Evolutionary conservation across 73 alveolate genomes (phyloP).

Genomic region (Urostyla sp.): DNA sequence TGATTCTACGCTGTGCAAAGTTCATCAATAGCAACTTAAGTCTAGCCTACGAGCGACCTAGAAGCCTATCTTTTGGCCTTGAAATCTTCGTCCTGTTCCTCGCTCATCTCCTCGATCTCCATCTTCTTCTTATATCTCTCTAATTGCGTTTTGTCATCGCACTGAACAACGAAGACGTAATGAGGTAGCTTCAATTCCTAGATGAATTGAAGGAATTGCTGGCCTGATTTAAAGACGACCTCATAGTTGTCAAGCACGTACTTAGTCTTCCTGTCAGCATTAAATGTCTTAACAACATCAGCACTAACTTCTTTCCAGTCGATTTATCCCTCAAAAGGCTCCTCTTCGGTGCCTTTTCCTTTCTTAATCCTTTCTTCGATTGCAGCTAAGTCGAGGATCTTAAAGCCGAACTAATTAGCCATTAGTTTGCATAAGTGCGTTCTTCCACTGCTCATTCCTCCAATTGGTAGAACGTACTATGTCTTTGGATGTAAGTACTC

Average conservation of each 20-base stretch:
- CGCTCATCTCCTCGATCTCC: constrained; percentile 47
- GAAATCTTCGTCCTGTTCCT: constrained; percentile 54
- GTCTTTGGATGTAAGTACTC: not conserved
- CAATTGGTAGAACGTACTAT: constrained; percentile 20
- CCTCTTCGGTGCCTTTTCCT: constrained; percentile 40
- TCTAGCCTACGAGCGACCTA: too few species aligned
- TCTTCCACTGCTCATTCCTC: constrained; percentile 41
- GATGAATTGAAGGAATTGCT: not conserved
- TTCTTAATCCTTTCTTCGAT: constrained; percentile 48
- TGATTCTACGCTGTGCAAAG: not conserved
- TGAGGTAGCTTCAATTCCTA: not conserved
- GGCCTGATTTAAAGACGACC: not conserved
- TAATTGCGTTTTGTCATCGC: not conserved
- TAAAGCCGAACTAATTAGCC: constrained; percentile 27
- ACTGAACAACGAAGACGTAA: not conserved
- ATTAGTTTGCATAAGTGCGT: constrained; percentile 16
- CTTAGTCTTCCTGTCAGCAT: not conserved
- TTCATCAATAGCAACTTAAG: not conserved
- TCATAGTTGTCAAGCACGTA: not conserved
- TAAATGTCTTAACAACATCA: not conserved
- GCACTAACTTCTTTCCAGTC: not conserved
- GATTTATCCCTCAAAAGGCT: constrained; percentile 21
- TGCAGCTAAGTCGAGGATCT: constrained; percentile 1
- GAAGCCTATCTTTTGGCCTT: not conserved
- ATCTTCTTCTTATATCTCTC: constrained; percentile 9